Conservation (phyloP, 371 early-diverging fungal genomes). For the Rhizopus arrhizus region DNA sequence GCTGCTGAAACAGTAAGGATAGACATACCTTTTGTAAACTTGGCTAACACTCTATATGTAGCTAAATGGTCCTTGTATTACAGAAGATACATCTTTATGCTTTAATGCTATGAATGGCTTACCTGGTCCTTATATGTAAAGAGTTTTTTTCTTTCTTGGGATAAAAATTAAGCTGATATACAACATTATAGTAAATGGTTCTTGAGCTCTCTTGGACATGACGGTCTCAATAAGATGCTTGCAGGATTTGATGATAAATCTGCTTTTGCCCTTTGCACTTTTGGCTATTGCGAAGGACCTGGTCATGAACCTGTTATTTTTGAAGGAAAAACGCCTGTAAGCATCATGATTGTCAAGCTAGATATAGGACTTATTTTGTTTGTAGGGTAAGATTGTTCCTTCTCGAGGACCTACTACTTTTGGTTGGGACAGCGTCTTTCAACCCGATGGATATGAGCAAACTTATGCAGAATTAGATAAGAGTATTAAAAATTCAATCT, state of each 20-base stretch:
- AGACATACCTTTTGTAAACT: background rate
- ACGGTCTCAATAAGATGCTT: conserved; percentile 82
- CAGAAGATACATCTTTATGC: conserved; percentile 93
- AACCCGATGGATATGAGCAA: no score
- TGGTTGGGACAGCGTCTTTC: no score
- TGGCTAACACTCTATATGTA: conserved; percentile 21
- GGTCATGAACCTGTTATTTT: conserved; percentile 88
- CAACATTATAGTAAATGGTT: conserved; percentile 85
- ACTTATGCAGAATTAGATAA: no score
- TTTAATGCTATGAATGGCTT: conserved; percentile 92
- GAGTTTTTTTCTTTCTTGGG: conserved; percentile 5
- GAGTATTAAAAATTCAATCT: no score
- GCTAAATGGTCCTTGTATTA: conserved; percentile 84
- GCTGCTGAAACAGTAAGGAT: conserved; percentile 66
- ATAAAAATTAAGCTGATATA: background rate
- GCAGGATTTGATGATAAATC: conserved; percentile 83
- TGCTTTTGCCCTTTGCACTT: conserved; percentile 89
- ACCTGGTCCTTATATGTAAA: conserved; percentile 87
- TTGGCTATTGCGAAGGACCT: conserved; percentile 84
- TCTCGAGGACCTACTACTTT: no score
- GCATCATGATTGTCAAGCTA: background rate
- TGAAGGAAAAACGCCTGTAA: conserved; percentile 81
- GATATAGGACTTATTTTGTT: no score
- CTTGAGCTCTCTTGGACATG: conserved; percentile 77
- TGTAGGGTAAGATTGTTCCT: no score